Conservation (phyloP, 805 yeast genomes). For the Lachancea mirantina region DNA sequence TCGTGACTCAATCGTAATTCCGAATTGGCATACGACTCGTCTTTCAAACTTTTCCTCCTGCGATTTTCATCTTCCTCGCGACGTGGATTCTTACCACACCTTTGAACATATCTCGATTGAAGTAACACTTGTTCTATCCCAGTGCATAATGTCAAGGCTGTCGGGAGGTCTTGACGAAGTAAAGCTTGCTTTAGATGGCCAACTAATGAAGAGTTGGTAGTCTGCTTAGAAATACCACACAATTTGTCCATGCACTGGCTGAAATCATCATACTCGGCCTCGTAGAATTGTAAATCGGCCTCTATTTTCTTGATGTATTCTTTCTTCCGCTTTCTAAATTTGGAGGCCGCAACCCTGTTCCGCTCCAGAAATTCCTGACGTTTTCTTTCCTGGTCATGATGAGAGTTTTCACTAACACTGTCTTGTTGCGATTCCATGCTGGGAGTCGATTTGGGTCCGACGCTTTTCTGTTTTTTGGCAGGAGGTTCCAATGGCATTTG, state of each 20-base stretch:
- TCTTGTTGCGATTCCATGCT: neutral
- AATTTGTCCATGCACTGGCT: constrained; percentile 26
- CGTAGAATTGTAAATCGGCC: constrained; percentile 62
- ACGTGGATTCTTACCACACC: constrained; percentile 25
- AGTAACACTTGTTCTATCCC: constrained; percentile 19
- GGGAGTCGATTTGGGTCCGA: neutral
- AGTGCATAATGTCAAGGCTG: constrained; percentile 17
- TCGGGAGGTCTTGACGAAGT: constrained; percentile 16
- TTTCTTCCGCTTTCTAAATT: constrained; percentile 92
- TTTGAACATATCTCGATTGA: constrained; percentile 19
- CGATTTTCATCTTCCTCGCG: constrained; percentile 13
- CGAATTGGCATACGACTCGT: too few species aligned
- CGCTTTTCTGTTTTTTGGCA: neutral
- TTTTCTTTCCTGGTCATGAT: constrained; percentile 58
- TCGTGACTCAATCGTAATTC: neutral
- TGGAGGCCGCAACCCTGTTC: constrained; percentile 90
- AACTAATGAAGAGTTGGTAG: constrained; percentile 12
- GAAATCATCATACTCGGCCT: constrained; percentile 61
- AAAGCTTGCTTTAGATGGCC: constrained; percentile 19
- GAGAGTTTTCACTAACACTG: constrained; percentile 1
- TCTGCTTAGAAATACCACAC: constrained; percentile 15
- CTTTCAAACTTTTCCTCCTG: constrained; percentile 7
- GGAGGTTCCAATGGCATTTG: constrained; percentile 1
- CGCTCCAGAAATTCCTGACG: constrained; percentile 75
- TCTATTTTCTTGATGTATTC: constrained; percentile 80